A percentile compares a stretch with the other conserved stretches of the same genome.
These are phyloP conservation scores for Chlamydomonas asymmetrica DNA, from an alignment of 139 green algal genomes.

Conservation along the genomic window DNA sequence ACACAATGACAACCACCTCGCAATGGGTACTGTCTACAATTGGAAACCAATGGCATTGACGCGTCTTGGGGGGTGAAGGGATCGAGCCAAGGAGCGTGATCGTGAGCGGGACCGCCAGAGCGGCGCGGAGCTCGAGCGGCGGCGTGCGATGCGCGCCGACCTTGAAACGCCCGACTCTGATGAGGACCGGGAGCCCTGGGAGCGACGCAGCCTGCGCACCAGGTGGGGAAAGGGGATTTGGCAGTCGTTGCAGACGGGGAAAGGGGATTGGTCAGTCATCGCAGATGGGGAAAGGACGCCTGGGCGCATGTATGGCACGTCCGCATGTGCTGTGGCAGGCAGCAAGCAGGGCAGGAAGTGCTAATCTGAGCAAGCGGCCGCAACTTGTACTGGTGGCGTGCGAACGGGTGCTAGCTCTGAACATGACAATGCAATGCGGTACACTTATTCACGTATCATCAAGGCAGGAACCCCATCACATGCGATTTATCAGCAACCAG, in stretches of 20 bases:
- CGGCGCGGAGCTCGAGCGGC: constrained; percentile 43
- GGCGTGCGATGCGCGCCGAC: constrained; percentile 50
- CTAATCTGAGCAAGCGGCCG: not conserved
- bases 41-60: too few species aligned
- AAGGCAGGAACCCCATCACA: too few species aligned
- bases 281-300: too few species aligned
- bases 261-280: not conserved
- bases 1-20: too few species aligned
- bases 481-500: too few species aligned
- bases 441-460: too few species aligned
- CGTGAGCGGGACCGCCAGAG: constrained; percentile 47
- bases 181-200: constrained; percentile 63
- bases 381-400: too few species aligned
- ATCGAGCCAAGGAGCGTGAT: constrained; percentile 26
- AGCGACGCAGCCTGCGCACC: constrained; percentile 27
- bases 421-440: too few species aligned
- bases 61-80: constrained; percentile 41
- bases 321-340: not conserved
- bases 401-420: too few species aligned
- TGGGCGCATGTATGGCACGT: too few species aligned
- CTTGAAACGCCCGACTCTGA: constrained; percentile 58
- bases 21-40: too few species aligned
- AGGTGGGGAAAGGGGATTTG: constrained; percentile 1
- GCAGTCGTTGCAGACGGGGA: not conserved
- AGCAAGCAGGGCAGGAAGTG: too few species aligned